These are phyloP conservation scores for Nannizzia gypsea DNA, from an alignment of 2,329 filamentous ascomycete genomes.

Conservation along the genomic window DNA sequence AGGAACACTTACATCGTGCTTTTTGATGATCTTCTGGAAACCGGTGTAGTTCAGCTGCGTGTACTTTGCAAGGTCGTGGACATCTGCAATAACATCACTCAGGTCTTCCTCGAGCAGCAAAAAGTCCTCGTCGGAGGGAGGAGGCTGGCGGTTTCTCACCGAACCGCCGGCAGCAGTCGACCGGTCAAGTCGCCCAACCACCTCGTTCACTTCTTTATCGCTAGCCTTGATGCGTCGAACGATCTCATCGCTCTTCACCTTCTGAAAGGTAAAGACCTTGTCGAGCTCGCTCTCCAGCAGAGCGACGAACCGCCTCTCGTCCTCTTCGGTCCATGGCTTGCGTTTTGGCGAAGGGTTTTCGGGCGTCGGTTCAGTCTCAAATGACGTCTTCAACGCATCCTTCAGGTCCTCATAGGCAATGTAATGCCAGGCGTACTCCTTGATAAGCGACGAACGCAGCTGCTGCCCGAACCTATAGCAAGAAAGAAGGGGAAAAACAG, in stretches of 20 bases:
- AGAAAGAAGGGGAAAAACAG: not conserved
- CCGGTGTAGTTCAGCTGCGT: conserved; percentile 97
- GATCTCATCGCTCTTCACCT: conserved; percentile 94
- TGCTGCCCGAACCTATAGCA: conserved; percentile 74
- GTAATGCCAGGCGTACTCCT: conserved; percentile 97
- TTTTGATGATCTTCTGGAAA: conserved; percentile 99
- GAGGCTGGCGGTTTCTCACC: conserved; percentile 25
- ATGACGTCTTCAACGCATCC: conserved; percentile 65
- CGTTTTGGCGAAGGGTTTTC: conserved; percentile 39
- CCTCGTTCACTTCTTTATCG: conserved; percentile 80
- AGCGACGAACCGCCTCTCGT: conserved; percentile 78
- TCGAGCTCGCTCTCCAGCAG: conserved; percentile 85
- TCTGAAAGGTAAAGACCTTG: conserved; percentile 95
- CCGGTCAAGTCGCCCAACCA: conserved; percentile 60
- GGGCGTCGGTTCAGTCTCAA: conserved; percentile 40
- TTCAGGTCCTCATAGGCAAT: conserved; percentile 96
- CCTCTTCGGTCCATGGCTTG: conserved; percentile 74
- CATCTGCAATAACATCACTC: conserved; percentile 95
- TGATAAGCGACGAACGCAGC: conserved; percentile 87
- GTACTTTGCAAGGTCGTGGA: conserved; percentile 95
- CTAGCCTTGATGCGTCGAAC: conserved; percentile 75
- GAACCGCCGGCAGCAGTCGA: not conserved
- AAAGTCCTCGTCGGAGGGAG: conserved; percentile 79
- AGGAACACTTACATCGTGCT: conserved; percentile 66
- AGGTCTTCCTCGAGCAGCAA: conserved; percentile 85